Conservation (phyloP, 768 basidiomycete genomes). For the Hericium erinaceus region DNA sequence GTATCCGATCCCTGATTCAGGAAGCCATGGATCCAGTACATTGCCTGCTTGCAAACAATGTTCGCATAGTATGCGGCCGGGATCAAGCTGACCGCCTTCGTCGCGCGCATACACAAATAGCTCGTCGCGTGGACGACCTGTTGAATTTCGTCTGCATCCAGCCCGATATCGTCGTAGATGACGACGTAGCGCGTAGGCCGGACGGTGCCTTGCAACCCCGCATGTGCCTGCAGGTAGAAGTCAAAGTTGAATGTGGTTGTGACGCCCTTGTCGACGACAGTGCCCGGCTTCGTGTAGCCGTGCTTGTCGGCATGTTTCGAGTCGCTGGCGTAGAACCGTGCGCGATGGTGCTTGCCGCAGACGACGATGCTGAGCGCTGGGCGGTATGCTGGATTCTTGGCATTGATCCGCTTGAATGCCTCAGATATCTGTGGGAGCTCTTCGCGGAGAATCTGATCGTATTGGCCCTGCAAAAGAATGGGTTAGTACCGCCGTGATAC, state of each 20-base stretch:
- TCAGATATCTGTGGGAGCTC: constrained; percentile 56
- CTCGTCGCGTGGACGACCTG: constrained; percentile 58
- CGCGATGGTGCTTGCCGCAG: constrained; percentile 68
- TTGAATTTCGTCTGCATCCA: constrained; percentile 68
- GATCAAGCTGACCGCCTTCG: constrained; percentile 73
- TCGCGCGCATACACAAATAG: constrained; percentile 76
- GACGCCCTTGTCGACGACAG: constrained; percentile 72
- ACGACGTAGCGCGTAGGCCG: constrained; percentile 73
- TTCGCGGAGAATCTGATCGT: constrained; percentile 43
- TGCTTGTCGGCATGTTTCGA: constrained; percentile 45
- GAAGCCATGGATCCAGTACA: constrained; percentile 69
- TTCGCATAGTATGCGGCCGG: constrained; percentile 80
- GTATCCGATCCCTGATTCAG: constrained; percentile 32
- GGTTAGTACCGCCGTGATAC: background rate
- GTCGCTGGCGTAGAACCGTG: constrained; percentile 50
- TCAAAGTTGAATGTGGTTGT: constrained; percentile 34
- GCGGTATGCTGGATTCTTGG: constrained; percentile 39
- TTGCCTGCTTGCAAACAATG: constrained; percentile 71
- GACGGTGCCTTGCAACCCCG: constrained; percentile 62
- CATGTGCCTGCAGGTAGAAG: constrained; percentile 49
- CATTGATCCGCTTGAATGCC: constrained; percentile 46
- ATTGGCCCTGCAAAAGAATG: constrained; percentile 51
- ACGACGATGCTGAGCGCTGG: constrained; percentile 66
- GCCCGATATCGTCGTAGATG: constrained; percentile 65
- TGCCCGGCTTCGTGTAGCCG: constrained; percentile 74